Evolutionary conservation across 83 land plant genomes (phyloP), one percentile per base, ranked within the genome.

Genomic region (Larix sibirica): DNA sequence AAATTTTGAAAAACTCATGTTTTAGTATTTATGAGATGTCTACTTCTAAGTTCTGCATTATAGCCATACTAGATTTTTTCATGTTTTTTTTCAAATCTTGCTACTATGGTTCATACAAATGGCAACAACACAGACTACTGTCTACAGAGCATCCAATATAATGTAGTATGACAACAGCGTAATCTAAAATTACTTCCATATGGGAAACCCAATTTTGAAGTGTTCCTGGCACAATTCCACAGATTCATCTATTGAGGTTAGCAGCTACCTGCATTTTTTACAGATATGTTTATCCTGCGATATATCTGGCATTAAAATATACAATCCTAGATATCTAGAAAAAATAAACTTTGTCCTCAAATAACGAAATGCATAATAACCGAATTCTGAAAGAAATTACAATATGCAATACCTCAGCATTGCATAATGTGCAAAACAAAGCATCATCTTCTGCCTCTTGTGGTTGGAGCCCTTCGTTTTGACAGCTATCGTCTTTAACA

Each of bases 371-470:
- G 21, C 9, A 38, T 24, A 40, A 21, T 42, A 44, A 42, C 3
- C n/a, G 4, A 42, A 42, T 10, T 21, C 26, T 2, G 10, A 3
- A 44, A 0, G 9, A 21, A 73, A 73, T n/a, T 69, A 69, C 74
- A 16, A 44, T 44, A 70, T 70, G 42, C 10, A 6, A 21, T 88
- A 95, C 99, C 96, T 97, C 99, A 17, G 96, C 99, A 91, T 97
- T 97, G 86, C 99, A 97, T 78, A 95, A 84, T 62, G 99, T 95
- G 85, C 99, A 97, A 84, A 93, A 97, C 60, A 95, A 77, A 68
- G 92, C 92, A 80, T 95, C 99, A 42, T 97, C 98, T 20, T 88
- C 94, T 7, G 77, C 78, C 17, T 83, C 76, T 54, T 90, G 86
- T 59, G 86, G 90, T 67, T 84, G 74, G 24, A 77, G 36, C 66